phyloP scores from a whole-genome alignment of 805 yeast species.

The Zygoascus flipseniorum region DNA sequence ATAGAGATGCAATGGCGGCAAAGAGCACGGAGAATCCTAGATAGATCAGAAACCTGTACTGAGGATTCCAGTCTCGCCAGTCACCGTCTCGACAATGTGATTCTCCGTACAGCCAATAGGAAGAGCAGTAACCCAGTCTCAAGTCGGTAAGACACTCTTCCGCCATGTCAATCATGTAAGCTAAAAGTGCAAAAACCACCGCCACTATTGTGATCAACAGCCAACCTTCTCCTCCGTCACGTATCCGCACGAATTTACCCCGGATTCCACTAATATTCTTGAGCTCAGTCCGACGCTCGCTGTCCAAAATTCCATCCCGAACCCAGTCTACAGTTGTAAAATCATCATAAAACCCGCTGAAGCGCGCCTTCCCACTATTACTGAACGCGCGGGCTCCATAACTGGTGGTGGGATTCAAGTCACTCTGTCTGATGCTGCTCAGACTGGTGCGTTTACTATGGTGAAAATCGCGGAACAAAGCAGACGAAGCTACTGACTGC shows the following conservation, averaged over 20 bases:
- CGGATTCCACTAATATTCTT: constrained; percentile 29
- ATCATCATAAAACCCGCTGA: constrained; percentile 40
- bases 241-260: constrained; percentile 26
- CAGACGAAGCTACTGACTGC: neutral
- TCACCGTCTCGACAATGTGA: neutral
- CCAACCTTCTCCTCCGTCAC: constrained; percentile 41
- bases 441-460: neutral
- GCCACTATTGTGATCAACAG: constrained; percentile 39
- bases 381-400: neutral
- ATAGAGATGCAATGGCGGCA: constrained; percentile 37
- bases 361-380: neutral
- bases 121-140: constrained; percentile 43
- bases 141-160: constrained; percentile 43
- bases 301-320: constrained; percentile 38
- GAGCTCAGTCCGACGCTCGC: constrained; percentile 34
- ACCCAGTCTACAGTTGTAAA: constrained; percentile 58
- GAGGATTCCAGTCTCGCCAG: constrained; percentile 22
- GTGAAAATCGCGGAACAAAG: neutral
- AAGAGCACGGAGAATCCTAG: constrained; percentile 32
- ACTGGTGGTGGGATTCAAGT: neutral
- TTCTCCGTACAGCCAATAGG: constrained; percentile 31
- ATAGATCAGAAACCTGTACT: constrained; percentile 25
- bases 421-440: neutral
- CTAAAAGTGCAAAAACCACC: constrained; percentile 40
- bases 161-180: constrained; percentile 39